A percentile compares a stretch with the other conserved stretches of the same genome.
phyloP scores from a whole-genome alignment of 148 eudicot genomes.

The Rhododendron kiyosumense region DNA sequence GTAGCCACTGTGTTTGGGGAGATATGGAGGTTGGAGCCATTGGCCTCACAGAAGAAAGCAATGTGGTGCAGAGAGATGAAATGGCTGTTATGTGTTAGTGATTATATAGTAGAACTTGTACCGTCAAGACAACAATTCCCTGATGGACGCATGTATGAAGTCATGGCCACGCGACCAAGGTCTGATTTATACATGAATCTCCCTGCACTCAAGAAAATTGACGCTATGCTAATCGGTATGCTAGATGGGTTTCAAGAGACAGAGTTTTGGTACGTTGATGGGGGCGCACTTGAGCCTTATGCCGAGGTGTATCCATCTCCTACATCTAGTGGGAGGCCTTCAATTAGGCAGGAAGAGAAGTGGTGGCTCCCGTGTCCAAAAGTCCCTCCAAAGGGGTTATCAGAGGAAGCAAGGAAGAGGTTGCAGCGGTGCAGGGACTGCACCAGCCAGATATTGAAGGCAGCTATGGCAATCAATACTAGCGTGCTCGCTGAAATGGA shows the following conservation, averaged over 20 bases:
- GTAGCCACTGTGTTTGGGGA: conserved; percentile 93
- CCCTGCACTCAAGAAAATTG: conserved; percentile 89
- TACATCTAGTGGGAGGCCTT: conserved; percentile 55
- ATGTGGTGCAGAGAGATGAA: conserved; percentile 99
- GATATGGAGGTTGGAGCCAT: conserved; percentile 87
- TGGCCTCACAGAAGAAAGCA: conserved; percentile 63
- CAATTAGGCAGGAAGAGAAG: conserved; percentile 88
- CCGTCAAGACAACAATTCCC: conserved; percentile 81
- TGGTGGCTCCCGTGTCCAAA: conserved; percentile 98
- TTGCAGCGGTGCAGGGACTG: conserved; percentile 90
- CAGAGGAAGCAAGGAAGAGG: conserved; percentile 77
- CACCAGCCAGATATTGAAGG: conserved; percentile 87
- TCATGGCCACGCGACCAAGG: conserved; percentile 85
- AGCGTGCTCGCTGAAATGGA: conserved; percentile 95
- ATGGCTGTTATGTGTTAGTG: conserved; percentile 87
- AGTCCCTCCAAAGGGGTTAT: conserved; percentile 70
- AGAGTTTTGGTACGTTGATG: conserved; percentile 76
- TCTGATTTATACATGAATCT: conserved; percentile 79
- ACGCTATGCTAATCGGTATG: conserved; percentile 71
- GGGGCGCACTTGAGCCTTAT: conserved; percentile 47
- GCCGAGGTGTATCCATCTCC: conserved; percentile 26
- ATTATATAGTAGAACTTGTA: conserved; percentile 88
- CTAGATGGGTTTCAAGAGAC: conserved; percentile 85
- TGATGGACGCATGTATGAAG: conserved; percentile 74
- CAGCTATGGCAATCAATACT: conserved; percentile 90